Evolutionary conservation across 495 filamentous ascomycete species (phyloP).

Genomic region (Parathielavia appendiculata): DNA sequence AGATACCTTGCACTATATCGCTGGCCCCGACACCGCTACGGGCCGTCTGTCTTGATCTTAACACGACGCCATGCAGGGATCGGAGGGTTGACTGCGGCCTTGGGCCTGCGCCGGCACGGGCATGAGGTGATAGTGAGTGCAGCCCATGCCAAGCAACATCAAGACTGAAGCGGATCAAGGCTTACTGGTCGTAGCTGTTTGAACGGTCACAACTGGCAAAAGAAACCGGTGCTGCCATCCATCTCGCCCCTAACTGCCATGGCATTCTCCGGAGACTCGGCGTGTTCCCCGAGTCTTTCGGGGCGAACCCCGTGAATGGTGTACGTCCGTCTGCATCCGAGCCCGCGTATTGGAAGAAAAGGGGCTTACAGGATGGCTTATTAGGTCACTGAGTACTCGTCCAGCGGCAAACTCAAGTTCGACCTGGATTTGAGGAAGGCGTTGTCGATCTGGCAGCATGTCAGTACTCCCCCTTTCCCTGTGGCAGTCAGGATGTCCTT

Average conservation of each 20-base stretch:
- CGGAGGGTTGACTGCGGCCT: constrained; percentile 11
- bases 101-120: constrained; percentile 11
- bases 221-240: constrained; percentile 10
- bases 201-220: constrained; percentile 7
- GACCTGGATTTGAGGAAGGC: constrained; percentile 5
- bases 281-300: constrained; percentile 9
- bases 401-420: not conserved
- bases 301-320: constrained; percentile 10
- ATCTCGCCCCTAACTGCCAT: constrained; percentile 12
- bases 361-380: not conserved
- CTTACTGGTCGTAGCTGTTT: not conserved
- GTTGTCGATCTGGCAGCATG: constrained; percentile 4
- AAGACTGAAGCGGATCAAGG: no score
- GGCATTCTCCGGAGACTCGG: constrained; percentile 9
- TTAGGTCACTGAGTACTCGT: constrained; percentile 3
- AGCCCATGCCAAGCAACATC: no score
- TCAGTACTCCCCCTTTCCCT: not conserved
- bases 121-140: constrained; percentile 7
- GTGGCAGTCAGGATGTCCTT: not conserved
- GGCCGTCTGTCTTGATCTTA: not conserved
- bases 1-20: not conserved
- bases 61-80: not conserved
- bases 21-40: not conserved
- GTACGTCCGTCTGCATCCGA: not conserved
- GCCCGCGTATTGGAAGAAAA: not conserved